phyloP scores from a whole-genome alignment of 805 yeast genomes.

The Kockiozyma suomiensis region DNA sequence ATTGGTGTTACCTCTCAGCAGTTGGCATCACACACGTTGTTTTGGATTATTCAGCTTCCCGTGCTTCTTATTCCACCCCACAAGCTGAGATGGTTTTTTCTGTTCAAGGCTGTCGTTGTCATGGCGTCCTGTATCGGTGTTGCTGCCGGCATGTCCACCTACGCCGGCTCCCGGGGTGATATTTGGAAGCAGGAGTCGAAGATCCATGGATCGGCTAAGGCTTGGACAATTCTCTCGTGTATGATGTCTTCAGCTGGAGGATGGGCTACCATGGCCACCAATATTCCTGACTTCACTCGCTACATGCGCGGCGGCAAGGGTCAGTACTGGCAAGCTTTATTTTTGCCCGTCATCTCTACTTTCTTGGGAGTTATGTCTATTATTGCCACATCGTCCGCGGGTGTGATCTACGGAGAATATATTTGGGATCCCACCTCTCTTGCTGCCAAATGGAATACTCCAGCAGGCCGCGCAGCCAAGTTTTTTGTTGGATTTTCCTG shows the following conservation, averaged over 20 bases:
- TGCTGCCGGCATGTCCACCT: conserved; percentile 32
- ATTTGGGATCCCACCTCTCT: conserved; percentile 33
- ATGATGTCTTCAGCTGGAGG: conserved; percentile 38
- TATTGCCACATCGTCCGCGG: conserved; percentile 26
- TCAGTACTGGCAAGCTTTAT: conserved; percentile 32
- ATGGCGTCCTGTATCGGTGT: conserved; percentile 26
- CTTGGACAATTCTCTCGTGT: conserved; percentile 35
- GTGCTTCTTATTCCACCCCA: conserved; percentile 32
- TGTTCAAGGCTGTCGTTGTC: conserved; percentile 32
- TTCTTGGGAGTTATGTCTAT: conserved; percentile 29
- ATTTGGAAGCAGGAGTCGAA: conserved; percentile 26
- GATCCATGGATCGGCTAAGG: conserved; percentile 34
- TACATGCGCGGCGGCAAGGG: conserved; percentile 24
- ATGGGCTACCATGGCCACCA: conserved; percentile 41
- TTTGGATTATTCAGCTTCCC: conserved; percentile 34
- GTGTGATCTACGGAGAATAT: conserved; percentile 30
- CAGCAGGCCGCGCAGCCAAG: conserved; percentile 28
- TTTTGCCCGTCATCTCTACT: conserved; percentile 32
- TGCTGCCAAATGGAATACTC: conserved; percentile 27
- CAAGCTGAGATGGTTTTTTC: conserved; percentile 34
- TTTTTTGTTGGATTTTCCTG: conserved; percentile 33
- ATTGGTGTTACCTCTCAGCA: conserved; percentile 34
- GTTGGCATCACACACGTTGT: conserved; percentile 26
- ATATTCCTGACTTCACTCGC: conserved; percentile 35
- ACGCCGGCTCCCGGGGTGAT: conserved; percentile 25